Conservation (phyloP, 2,329 filamentous ascomycete genomes). For the Hypomyces rosellus region DNA sequence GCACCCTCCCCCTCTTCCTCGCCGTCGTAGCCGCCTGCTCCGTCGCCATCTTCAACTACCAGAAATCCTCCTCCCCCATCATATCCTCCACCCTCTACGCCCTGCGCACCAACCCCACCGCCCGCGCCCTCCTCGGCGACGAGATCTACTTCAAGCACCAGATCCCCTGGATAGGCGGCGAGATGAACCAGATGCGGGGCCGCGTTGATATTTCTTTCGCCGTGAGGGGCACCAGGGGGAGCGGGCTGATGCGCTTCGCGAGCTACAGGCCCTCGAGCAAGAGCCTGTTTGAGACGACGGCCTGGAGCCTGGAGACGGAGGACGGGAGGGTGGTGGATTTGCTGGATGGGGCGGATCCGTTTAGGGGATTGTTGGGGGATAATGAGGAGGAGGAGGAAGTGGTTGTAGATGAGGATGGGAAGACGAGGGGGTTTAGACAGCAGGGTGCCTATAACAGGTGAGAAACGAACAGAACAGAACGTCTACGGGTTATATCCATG, state of each 20-base stretch:
- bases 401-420: slow-evolving; percentile 27
- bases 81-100: slow-evolving; percentile 90
- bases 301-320: slow-evolving; percentile 75
- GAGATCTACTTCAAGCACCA: slow-evolving; percentile 74
- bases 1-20: slow-evolving; percentile 76
- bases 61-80: slow-evolving; percentile 81
- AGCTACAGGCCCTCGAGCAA: slow-evolving; percentile 60
- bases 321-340: slow-evolving; percentile 62
- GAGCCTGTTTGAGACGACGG: slow-evolving; percentile 73
- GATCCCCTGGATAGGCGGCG: slow-evolving; percentile 77
- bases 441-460: slow-evolving; percentile 31
- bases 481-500: neutral
- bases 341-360: slow-evolving; percentile 66
- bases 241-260: slow-evolving; percentile 72
- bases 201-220: slow-evolving; percentile 80
- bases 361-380: slow-evolving; percentile 45
- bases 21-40: slow-evolving; percentile 63
- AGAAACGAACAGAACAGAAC: neutral
- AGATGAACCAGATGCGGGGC: slow-evolving; percentile 91
- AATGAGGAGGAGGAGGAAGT: slow-evolving; percentile 33
- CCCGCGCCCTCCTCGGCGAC: slow-evolving; percentile 75
- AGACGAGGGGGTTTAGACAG: slow-evolving; percentile 48
- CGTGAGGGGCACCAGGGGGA: slow-evolving; percentile 70
- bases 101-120: slow-evolving; percentile 69
- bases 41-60: slow-evolving; percentile 97